Evolutionary conservation across 768 basidiomycete genomes (phyloP).

Genomic region (Termitomyces sp.): DNA sequence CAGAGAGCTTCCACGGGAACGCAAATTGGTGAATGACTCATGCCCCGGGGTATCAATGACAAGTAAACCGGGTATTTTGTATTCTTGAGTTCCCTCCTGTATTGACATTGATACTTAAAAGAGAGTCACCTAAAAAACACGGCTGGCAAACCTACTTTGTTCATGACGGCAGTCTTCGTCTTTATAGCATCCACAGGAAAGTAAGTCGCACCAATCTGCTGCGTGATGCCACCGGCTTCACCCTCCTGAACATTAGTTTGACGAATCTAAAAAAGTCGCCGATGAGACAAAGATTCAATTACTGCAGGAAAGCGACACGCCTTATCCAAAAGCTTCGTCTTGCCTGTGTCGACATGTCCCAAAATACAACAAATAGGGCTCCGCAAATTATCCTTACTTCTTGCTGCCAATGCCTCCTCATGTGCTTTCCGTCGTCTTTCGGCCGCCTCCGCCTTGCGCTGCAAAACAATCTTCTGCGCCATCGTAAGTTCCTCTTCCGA

Average conservation of each 20-base stretch:
- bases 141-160: conserved; percentile 46
- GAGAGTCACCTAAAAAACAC: neutral
- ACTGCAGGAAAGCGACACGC: conserved; percentile 29
- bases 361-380: conserved; percentile 98
- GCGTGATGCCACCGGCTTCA: conserved; percentile 99
- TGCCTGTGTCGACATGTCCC: conserved; percentile 99
- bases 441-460: conserved; percentile 81
- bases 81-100: conserved; percentile 79
- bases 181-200: conserved; percentile 96
- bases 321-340: conserved; percentile 97
- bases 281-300: neutral
- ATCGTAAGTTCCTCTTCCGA: conserved; percentile 63
- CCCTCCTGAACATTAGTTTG: conserved; percentile 99
- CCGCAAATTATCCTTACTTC: conserved; percentile 85
- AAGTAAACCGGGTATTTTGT: conserved; percentile 94
- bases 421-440: conserved; percentile 74
- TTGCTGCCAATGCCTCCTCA: conserved; percentile 78
- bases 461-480: conserved; percentile 59
- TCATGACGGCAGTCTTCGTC: conserved; percentile 90
- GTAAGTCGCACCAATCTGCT: conserved; percentile 99
- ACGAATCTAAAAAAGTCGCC: conserved; percentile 65
- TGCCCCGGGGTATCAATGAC: conserved; percentile 98
- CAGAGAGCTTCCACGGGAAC: conserved; percentile 90
- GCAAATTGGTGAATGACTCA: conserved; percentile 97
- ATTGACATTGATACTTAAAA: neutral